These are phyloP conservation scores for Nicotiana knightiana DNA, from an alignment of 257 asterid species.

Conservation along the genomic window DNA sequence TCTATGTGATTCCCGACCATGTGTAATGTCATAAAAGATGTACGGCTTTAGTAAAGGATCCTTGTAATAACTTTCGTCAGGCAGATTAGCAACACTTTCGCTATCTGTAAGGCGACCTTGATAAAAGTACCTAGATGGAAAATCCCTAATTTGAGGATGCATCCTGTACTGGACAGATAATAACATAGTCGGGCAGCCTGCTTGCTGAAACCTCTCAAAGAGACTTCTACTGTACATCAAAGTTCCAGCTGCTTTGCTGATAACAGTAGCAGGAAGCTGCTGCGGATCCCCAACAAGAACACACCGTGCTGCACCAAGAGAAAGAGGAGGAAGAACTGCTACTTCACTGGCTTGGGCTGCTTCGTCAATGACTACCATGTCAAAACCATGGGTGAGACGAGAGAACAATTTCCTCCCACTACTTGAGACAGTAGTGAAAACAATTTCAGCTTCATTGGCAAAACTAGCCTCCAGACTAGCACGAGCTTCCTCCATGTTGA, in stretches of 20 bases:
- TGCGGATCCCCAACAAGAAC: conserved; percentile 99
- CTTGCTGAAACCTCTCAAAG: conserved; percentile 96
- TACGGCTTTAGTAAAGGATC: conserved; percentile 81
- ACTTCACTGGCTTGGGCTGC: conserved; percentile 99
- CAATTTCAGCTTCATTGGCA: conserved; percentile 98
- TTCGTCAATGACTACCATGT: conserved; percentile 99
- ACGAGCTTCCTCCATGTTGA: conserved; percentile 95
- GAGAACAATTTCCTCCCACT: conserved; percentile 96
- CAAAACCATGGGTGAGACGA: conserved; percentile 94
- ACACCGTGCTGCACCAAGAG: conserved; percentile 99
- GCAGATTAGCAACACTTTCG: conserved; percentile 66
- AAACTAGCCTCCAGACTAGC: conserved; percentile 95
- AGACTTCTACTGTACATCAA: conserved; percentile 95
- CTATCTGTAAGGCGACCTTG: conserved; percentile 98
- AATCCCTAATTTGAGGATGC: conserved; percentile 96
- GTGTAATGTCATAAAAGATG: conserved; percentile 69
- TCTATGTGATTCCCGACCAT: conserved; percentile 95
- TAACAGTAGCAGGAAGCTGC: conserved; percentile 98
- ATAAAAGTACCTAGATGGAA: conserved; percentile 92
- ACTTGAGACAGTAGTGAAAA: conserved; percentile 94
- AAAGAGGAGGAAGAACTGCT: conserved; percentile 85
- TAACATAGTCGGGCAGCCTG: conserved; percentile 98
- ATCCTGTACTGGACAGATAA: conserved; percentile 94
- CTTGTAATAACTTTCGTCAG: conserved; percentile 78
- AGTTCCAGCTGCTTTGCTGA: conserved; percentile 98